Evolutionary conservation across 2,329 filamentous ascomycete species (phyloP), one percentile per base, ranked within the genome.

Genomic region (Canariomyces notabilis): DNA sequence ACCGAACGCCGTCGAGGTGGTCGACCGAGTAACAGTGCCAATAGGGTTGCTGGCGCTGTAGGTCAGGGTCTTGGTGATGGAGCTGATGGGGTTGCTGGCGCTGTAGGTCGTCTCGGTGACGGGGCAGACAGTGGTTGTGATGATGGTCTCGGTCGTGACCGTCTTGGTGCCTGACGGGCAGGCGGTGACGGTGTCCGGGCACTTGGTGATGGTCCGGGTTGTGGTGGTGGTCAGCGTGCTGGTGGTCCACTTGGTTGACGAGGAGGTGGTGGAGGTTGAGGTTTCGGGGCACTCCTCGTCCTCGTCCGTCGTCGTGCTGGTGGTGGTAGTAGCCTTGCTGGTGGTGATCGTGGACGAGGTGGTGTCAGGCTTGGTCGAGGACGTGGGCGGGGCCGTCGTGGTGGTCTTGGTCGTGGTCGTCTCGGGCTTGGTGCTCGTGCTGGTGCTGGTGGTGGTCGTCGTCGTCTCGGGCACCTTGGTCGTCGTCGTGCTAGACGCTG

Each of bases 301-400:
- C 68, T 73, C 70, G 66, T 80, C 68, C 55, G 75, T 70, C 49
- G 70, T 53, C 31, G 70, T 72, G 43, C 68, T 71, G 55, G 49
- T 50, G 31, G 49, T 42, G 32, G 32, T 23, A 14, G 38, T 19
- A 20, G 37, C 19, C 19, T 22, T 19, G 20, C 39, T 44, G 20
- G 31, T 44, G 32, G 37, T 45, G 23, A 29, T n/a, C 20, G 45
- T 40, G 14, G 35, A 19, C 16, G 37, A 32, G 7, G 37, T 42
- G n/a, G 44, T 33, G 35, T 41, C 41, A 22, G 42, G 37, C 1
- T 39, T 31, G 35, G 39, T 52, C 37, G 43, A 47, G 32, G 31
- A 34, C 26, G 46, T 42, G 11, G 42, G 7, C 31, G 34, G 32
- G 7, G 46, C 39, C 8, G 33, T 33, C 22, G 37, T 21, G 5